These are phyloP conservation scores for Blepharisma stoltei DNA, from an alignment of 73 alveolate genomes.

Conservation along the genomic window DNA sequence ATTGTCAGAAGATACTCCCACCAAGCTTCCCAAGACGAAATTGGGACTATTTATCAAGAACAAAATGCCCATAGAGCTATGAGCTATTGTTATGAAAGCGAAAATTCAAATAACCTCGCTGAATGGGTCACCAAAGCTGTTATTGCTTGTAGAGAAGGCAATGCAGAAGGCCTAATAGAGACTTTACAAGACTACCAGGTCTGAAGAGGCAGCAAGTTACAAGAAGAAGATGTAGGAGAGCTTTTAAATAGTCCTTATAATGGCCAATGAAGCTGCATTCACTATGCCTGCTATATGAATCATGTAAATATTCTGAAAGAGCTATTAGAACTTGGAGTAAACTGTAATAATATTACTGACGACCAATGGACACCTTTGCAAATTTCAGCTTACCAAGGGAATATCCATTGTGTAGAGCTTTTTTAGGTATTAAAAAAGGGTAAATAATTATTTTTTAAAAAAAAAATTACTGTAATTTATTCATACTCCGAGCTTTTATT, in stretches of 20 bases:
- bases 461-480: too few species aligned
- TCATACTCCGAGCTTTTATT: constrained; percentile 25
- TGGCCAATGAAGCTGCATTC: constrained; percentile 19
- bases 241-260: background rate
- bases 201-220: background rate
- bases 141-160: background rate
- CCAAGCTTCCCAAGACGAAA: too few species aligned
- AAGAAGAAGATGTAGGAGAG: background rate
- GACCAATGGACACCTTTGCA: constrained; percentile 64
- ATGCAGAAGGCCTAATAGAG: background rate
- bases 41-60: too few species aligned
- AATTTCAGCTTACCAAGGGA: constrained; percentile 52
- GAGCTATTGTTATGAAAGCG: too few species aligned
- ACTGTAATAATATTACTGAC: constrained; percentile 47
- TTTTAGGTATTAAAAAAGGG: too few species aligned
- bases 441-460: too few species aligned
- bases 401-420: constrained; percentile 50
- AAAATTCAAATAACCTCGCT: too few species aligned
- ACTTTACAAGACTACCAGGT: background rate
- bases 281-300: constrained; percentile 4
- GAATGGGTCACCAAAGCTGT: background rate
- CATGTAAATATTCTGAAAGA: background rate
- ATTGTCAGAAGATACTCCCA: too few species aligned
- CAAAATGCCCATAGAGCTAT: too few species aligned
- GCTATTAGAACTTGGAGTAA: constrained; percentile 34